These are phyloP conservation scores for Fusarium sp. DNA, from an alignment of 2,329 filamentous ascomycete species.

Conservation along the genomic window DNA sequence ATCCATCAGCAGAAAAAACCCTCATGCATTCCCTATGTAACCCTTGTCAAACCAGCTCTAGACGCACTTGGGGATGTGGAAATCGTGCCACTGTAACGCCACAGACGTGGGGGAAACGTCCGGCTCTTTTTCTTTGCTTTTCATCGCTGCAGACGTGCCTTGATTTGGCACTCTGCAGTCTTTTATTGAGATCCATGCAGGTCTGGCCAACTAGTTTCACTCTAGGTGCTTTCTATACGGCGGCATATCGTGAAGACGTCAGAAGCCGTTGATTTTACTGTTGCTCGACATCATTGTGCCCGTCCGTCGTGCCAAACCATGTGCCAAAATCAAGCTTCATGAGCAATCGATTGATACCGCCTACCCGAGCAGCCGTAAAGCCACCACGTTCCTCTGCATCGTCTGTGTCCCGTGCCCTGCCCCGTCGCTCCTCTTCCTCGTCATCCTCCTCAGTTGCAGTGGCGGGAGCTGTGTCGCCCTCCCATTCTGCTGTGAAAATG, in stretches of 20 bases:
- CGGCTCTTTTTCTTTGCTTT: constrained; percentile 23
- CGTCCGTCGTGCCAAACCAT: constrained; percentile 60
- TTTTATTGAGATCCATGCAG: constrained; percentile 6
- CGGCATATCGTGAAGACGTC: constrained; percentile 5
- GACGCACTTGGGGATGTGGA: constrained; percentile 37
- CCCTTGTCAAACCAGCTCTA: constrained; percentile 33
- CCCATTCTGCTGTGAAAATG: constrained; percentile 59
- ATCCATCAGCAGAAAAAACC: constrained; percentile 17
- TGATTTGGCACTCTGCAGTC: constrained; percentile 29
- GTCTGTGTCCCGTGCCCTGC: constrained; percentile 55
- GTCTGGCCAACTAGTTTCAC: constrained; percentile 7
- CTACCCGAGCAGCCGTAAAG: constrained; percentile 79
- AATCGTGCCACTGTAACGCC: constrained; percentile 49
- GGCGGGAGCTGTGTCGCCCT: constrained; percentile 48
- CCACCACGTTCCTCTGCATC: constrained; percentile 49
- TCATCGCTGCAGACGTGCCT: constrained; percentile 29
- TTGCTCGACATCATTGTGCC: constrained; percentile 33
- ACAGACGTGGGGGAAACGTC: constrained; percentile 32
- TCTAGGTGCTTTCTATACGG: neutral
- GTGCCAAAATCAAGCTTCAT: constrained; percentile 88
- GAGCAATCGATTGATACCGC: constrained; percentile 84
- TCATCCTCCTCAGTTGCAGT: constrained; percentile 27
- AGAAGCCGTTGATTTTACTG: constrained; percentile 20
- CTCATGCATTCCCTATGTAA: constrained; percentile 10
- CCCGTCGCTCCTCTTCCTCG: constrained; percentile 13